A percentile compares a stretch with the other conserved stretches of the same genome.
Conservation (phyloP, 2,329 filamentous ascomycete species). For the Atkinsonella texensis region DNA sequence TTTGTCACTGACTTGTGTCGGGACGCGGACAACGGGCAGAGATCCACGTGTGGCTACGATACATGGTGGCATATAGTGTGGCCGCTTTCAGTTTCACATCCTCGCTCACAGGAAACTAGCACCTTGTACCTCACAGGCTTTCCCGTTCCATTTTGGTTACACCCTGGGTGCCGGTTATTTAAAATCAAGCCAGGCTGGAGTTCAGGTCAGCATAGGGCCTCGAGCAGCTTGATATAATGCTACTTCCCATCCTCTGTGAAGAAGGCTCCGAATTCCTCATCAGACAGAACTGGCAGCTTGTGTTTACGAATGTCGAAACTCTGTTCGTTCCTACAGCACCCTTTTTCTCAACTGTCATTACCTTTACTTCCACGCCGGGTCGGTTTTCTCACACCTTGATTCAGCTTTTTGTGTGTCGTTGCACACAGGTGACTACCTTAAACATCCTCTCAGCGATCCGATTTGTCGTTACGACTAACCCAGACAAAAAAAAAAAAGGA, state of each 20-base stretch:
- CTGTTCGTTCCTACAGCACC: neutral
- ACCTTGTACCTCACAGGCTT: neutral
- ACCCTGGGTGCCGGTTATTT: neutral
- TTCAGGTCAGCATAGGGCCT: neutral
- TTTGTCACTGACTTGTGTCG: slow-evolving; percentile 1
- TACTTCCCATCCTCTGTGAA: neutral
- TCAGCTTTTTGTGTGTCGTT: neutral
- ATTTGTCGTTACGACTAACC: neutral
- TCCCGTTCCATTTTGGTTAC: neutral
- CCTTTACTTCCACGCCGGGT: neutral
- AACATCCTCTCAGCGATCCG: neutral
- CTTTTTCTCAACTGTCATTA: neutral
- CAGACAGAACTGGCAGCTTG: neutral
- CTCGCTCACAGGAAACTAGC: neutral
- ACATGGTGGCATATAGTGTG: slow-evolving; percentile 1
- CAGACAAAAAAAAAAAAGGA: neutral
- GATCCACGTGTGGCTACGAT: slow-evolving; percentile 2
- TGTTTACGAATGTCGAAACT: neutral
- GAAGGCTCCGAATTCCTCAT: neutral
- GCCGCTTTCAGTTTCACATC: slow-evolving; percentile 1
- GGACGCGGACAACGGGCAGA: slow-evolving; percentile 1
- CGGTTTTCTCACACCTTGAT: neutral
- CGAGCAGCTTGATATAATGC: neutral
- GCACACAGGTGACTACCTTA: neutral
- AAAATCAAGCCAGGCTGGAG: neutral